Evolutionary conservation across 257 asterid genomes (phyloP).

Genomic region (Nicotiana obtusifolia): DNA sequence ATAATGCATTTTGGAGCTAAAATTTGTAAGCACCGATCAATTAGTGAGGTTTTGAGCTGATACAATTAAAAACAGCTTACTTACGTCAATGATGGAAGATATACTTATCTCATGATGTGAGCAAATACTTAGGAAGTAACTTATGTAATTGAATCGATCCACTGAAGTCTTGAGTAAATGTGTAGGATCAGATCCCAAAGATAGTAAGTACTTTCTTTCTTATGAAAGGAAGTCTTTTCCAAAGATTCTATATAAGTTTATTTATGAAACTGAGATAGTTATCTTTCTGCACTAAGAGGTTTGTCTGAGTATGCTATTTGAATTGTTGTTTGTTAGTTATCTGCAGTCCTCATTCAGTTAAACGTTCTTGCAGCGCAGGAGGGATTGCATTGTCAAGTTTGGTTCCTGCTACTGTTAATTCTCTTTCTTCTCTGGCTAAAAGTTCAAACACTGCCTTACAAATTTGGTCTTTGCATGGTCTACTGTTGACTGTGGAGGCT

Average conservation of each 20-base stretch:
- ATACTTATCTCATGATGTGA: too few species aligned
- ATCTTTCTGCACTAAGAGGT: neutral
- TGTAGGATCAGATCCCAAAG: too few species aligned
- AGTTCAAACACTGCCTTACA: constrained; percentile 66
- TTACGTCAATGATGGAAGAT: too few species aligned
- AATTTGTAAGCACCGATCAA: neutral
- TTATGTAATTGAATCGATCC: too few species aligned
- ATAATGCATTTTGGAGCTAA: constrained; percentile 1
- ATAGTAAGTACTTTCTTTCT: too few species aligned
- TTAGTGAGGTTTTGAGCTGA: too few species aligned
- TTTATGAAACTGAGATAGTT: neutral
- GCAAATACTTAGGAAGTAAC: too few species aligned
- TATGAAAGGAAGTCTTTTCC: too few species aligned
- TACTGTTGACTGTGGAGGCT: constrained; percentile 95
- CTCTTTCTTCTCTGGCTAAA: constrained; percentile 72
- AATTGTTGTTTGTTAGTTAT: constrained; percentile 13
- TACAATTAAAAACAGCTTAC: too few species aligned
- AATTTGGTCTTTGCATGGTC: constrained; percentile 98
- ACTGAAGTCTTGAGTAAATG: too few species aligned
- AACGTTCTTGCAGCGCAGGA: constrained; percentile 85
- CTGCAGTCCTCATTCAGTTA: constrained; percentile 22
- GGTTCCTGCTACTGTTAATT: constrained; percentile 91
- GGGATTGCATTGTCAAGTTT: constrained; percentile 98
- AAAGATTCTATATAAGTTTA: too few species aligned
- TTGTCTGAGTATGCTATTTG: neutral